Evolutionary conservation across 352 stramenopile genomes (phyloP).

Genomic region (Pythium graminicola): DNA sequence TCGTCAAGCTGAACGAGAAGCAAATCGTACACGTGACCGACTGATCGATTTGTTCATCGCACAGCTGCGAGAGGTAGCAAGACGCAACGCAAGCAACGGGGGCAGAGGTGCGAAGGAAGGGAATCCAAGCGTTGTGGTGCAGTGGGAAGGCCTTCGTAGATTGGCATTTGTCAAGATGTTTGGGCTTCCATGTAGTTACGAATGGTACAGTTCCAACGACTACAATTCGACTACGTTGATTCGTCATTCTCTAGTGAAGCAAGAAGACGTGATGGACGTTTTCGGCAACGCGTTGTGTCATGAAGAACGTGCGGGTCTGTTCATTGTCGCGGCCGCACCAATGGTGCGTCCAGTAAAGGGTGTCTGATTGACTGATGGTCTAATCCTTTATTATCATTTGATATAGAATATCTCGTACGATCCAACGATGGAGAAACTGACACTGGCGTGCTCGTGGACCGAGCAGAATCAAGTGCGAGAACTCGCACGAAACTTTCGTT

Average conservation of each 20-base stretch:
- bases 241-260: conserved; percentile 35
- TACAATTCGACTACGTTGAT: conserved; percentile 40
- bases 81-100: conserved; percentile 24
- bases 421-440: conserved; percentile 44
- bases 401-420: conserved; percentile 56
- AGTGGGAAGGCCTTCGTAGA: conserved; percentile 45
- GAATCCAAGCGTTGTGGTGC: conserved; percentile 29
- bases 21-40: conserved; percentile 38
- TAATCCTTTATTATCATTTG: conserved; percentile 1
- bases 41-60: conserved; percentile 36
- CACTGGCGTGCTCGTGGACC: conserved; percentile 44
- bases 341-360: conserved; percentile 54
- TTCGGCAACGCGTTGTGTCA: conserved; percentile 61
- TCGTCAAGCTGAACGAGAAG: conserved; percentile 48
- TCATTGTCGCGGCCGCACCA: conserved; percentile 44
- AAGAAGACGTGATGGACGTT: conserved; percentile 44
- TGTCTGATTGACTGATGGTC: not conserved
- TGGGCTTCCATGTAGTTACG: conserved; percentile 37
- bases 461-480: conserved; percentile 62
- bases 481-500: conserved; percentile 63
- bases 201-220: conserved; percentile 46
- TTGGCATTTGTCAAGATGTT: conserved; percentile 68
- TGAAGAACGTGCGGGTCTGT: conserved; percentile 64
- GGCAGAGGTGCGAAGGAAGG: conserved; percentile 7
- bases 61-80: conserved; percentile 44